Evolutionary conservation across 2,329 filamentous ascomycete species (phyloP).

Genomic region (Fusarium denticulatum): DNA sequence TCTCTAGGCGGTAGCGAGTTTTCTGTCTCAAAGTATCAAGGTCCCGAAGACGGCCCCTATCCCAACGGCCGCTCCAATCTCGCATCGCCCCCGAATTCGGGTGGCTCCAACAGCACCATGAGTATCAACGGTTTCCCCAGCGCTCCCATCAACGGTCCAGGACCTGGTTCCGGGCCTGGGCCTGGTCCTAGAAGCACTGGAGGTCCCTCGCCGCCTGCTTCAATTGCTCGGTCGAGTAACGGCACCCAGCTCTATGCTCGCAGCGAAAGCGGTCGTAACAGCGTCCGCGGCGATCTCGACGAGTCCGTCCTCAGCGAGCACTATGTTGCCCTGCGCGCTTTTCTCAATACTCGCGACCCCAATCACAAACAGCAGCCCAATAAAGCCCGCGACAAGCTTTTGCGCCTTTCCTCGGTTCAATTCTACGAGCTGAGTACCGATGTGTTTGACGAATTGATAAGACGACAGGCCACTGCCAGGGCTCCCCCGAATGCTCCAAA

Average conservation of each 20-base stretch:
- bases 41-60: constrained; percentile 63
- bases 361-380: constrained; percentile 80
- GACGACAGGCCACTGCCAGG: constrained; percentile 77
- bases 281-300: constrained; percentile 67
- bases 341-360: constrained; percentile 81
- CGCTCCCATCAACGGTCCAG: constrained; percentile 44
- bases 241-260: constrained; percentile 74
- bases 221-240: constrained; percentile 85
- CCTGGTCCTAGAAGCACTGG: constrained; percentile 65
- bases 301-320: constrained; percentile 78
- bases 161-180: constrained; percentile 57
- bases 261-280: constrained; percentile 71
- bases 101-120: constrained; percentile 64
- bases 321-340: constrained; percentile 81
- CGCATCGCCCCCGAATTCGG: constrained; percentile 76
- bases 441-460: constrained; percentile 93
- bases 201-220: constrained; percentile 86
- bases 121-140: constrained; percentile 69
- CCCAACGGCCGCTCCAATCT: constrained; percentile 67
- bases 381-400: constrained; percentile 91
- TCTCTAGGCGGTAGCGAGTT: constrained; percentile 87
- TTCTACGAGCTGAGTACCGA: constrained; percentile 98
- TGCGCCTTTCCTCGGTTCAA: constrained; percentile 88
- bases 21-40: constrained; percentile 76
- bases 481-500: constrained; percentile 63